A percentile compares a stretch with the other conserved stretches of the same genome.
phyloP scores from a whole-genome alignment of 176 grass and related monocot species.

The Aegilops speltoides region DNA sequence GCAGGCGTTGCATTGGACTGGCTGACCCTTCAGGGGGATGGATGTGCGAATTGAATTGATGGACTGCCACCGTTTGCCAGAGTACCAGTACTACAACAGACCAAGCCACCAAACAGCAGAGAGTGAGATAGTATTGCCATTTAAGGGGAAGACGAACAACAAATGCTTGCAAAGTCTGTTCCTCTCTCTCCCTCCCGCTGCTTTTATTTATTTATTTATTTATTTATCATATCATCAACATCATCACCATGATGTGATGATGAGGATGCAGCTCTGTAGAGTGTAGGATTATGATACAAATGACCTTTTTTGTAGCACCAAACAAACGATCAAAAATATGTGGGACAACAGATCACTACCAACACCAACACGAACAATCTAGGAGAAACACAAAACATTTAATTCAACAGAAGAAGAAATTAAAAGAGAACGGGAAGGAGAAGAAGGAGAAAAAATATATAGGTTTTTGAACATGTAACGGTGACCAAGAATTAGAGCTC shows the following conservation, averaged over 20 bases:
- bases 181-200: slow-evolving; percentile 23
- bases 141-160: neutral
- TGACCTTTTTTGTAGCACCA: neutral
- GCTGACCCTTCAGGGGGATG: slow-evolving; percentile 16
- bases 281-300: slow-evolving; percentile 34
- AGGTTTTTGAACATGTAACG: slow-evolving; percentile 63
- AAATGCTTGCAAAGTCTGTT: slow-evolving; percentile 39
- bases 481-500: slow-evolving; percentile 56
- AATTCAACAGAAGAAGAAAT: slow-evolving; percentile 15
- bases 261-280: slow-evolving; percentile 17
- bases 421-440: neutral
- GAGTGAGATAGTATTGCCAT: neutral
- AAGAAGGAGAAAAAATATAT: neutral
- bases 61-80: slow-evolving; percentile 29
- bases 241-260: neutral
- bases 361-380: slow-evolving; percentile 53
- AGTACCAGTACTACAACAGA: neutral
- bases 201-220: slow-evolving; percentile 45
- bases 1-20: slow-evolving; percentile 30
- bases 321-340: slow-evolving; percentile 29
- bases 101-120: slow-evolving; percentile 24
- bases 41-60: slow-evolving; percentile 29
- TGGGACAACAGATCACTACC: slow-evolving; percentile 50
- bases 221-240: neutral
- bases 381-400: slow-evolving; percentile 7